A percentile compares a stretch with the other conserved stretches of the same genome.
Conservation (phyloP, 768 basidiomycete species). For the Pleurotus pulmonarius region DNA sequence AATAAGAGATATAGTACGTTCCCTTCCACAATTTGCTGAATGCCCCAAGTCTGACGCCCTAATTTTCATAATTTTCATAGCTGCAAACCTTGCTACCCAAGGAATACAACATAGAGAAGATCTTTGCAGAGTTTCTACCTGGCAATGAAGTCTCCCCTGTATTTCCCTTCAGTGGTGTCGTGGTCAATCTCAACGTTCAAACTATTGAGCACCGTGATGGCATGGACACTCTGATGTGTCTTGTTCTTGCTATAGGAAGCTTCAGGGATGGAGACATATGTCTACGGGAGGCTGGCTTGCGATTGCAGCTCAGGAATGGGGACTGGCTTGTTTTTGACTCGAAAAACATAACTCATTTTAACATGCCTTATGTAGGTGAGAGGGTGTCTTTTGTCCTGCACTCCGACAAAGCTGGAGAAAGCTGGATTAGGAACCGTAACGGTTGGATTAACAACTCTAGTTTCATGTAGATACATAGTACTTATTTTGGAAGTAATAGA, state of each 20-base stretch:
- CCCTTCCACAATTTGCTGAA: too few relatives aligned
- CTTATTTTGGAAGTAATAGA: too few relatives aligned
- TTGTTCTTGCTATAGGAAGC: constrained; percentile 17
- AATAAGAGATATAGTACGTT: background rate
- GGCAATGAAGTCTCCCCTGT: constrained; percentile 10
- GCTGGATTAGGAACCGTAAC: constrained; percentile 5
- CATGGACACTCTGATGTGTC: constrained; percentile 18
- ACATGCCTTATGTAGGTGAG: constrained; percentile 16
- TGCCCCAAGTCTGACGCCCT: too few relatives aligned
- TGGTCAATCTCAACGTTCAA: constrained; percentile 19
- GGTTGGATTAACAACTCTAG: background rate
- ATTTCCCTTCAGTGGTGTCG: constrained; percentile 19
- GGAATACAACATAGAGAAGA: constrained; percentile 5
- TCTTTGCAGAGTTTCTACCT: constrained; percentile 14
- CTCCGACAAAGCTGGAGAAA: constrained; percentile 10
- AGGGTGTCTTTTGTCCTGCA: constrained; percentile 18
- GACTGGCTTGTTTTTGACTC: constrained; percentile 21
- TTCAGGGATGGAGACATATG: constrained; percentile 21
- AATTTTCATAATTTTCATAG: too few relatives aligned
- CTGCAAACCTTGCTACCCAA: constrained; percentile 7
- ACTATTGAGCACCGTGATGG: constrained; percentile 19
- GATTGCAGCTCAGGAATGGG: constrained; percentile 14
- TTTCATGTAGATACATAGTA: too few relatives aligned
- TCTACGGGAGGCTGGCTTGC: constrained; percentile 20
- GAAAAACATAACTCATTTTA: constrained; percentile 19